These are phyloP conservation scores for Rhizopogon vulgaris DNA, from an alignment of 768 basidiomycete species.

Conservation along the genomic window DNA sequence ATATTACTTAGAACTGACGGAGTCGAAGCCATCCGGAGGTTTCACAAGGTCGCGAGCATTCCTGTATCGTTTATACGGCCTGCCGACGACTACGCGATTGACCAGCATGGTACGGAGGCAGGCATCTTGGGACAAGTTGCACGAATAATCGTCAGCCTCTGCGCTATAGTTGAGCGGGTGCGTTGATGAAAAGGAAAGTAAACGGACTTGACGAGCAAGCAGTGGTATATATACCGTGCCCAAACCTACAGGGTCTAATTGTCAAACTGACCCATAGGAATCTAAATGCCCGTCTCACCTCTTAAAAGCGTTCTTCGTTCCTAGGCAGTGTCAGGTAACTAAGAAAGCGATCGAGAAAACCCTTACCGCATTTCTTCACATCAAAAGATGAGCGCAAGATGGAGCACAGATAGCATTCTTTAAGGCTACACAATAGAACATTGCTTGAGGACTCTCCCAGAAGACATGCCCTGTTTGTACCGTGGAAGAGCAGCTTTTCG, in stretches of 20 bases:
- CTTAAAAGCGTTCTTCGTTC: slow-evolving; percentile 51
- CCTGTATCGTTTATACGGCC: slow-evolving; percentile 40
- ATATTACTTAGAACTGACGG: slow-evolving; percentile 30
- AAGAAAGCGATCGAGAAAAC: slow-evolving; percentile 4
- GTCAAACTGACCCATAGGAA: neutral
- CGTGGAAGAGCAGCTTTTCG: slow-evolving; percentile 62
- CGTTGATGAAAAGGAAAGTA: neutral
- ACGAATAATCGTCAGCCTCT: slow-evolving; percentile 66
- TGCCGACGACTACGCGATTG: slow-evolving; percentile 61
- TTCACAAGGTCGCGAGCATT: slow-evolving; percentile 43
- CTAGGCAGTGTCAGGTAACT: slow-evolving; percentile 21
- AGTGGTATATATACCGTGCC: slow-evolving; percentile 64
- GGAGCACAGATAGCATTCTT: slow-evolving; percentile 49
- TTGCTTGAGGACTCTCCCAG: slow-evolving; percentile 47
- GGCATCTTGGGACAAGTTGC: slow-evolving; percentile 36
- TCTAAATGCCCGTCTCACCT: slow-evolving; percentile 22
- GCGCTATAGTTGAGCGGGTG: neutral
- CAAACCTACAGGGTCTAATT: slow-evolving; percentile 39
- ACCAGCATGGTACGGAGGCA: slow-evolving; percentile 46
- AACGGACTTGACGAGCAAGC: slow-evolving; percentile 58
- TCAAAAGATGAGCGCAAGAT: slow-evolving; percentile 58
- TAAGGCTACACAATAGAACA: slow-evolving; percentile 41
- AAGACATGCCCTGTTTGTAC: slow-evolving; percentile 53
- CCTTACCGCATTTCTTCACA: slow-evolving; percentile 50
- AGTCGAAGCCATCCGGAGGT: slow-evolving; percentile 55